These are phyloP conservation scores for Cutaneotrichosporon cyanovorans DNA, from an alignment of 1,284 basidiomycete genomes.

Conservation along the genomic window DNA sequence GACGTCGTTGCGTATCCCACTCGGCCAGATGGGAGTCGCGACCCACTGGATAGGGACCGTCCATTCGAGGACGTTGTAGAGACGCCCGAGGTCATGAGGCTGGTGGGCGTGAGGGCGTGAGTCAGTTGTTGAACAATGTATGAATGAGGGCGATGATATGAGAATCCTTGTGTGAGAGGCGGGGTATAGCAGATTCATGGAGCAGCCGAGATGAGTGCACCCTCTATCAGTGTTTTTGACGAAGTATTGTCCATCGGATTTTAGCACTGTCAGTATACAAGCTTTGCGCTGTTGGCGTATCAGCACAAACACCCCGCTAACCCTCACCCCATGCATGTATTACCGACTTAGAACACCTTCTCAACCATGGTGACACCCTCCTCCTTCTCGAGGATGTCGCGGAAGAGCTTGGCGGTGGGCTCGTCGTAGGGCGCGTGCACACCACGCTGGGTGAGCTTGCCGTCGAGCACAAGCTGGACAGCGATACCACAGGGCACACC, in stretches of 20 bases:
- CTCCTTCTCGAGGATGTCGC: conserved; percentile 61
- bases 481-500: conserved; percentile 94
- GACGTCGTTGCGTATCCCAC: conserved; percentile 7
- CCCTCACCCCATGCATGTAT: neutral
- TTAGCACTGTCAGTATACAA: too few relatives aligned
- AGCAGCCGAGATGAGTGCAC: too few relatives aligned
- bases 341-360: conserved; percentile 44
- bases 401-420: conserved; percentile 69
- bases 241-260: too few relatives aligned
- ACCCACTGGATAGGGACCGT: conserved; percentile 14
- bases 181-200: too few relatives aligned
- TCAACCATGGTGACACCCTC: conserved; percentile 80
- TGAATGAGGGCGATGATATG: too few relatives aligned
- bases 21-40: conserved; percentile 14
- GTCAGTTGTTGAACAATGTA: too few relatives aligned
- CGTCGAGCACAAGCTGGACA: conserved; percentile 64
- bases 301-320: too few relatives aligned
- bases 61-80: conserved; percentile 14
- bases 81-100: conserved; percentile 14
- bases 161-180: too few relatives aligned
- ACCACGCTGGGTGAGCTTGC: conserved; percentile 68
- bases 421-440: conserved; percentile 83
- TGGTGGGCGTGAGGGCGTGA: conserved; percentile 14
- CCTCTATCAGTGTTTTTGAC: too few relatives aligned
- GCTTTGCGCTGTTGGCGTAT: too few relatives aligned